Base-by-base conservation (phyloP, 441 rosid species). In the Pelargonium citronellum region DNA sequence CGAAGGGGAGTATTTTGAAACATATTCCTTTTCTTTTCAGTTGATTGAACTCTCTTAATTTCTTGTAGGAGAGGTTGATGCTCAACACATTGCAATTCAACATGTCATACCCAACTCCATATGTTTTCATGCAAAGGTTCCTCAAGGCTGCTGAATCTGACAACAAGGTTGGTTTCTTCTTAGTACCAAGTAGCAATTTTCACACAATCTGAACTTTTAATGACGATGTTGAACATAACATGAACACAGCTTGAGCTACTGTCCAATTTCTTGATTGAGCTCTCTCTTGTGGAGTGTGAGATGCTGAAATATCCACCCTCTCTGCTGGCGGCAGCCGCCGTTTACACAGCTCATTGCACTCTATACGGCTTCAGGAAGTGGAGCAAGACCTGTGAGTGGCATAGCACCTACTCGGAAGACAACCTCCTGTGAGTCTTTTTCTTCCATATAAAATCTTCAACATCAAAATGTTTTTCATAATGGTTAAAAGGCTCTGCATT, bases 131-230 rank as follows among this genome's bases (percentile, higher is more conserved):
- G 82, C 79, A 74, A 67, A 83, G 99, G 80, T 95, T 89, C 71
- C 90, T 95, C 39, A 95, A 90, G 83, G 96, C 96, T 27, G 92
- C 97, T 41, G 90, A 86, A 76, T 87, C 96, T 17, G 90, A 89
- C 75, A 87, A 84, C 83, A 88, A 90, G 90, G 96, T 92, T 39
- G n/a, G 74, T 15, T 10, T 37, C 41, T 37, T 46, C 37, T 3
- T 46, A 41, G 0, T 11, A 2, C 15, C n/a, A 8, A 19, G 5
- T 15, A 27, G 9, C 8, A 46, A 3, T 44, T 67, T 67, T 46
- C 0, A 11, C 39, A 47, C 22, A 43, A 67, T 30, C 6, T 60
- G 75, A 69, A 6, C 41, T 37, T 37, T 37, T 37, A 37, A 5
- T 37, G n/a, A n/a, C n/a, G 41, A 37, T 37, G 41, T 37, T 37